A percentile compares a stretch with the other conserved stretches of the same genome.
These are phyloP conservation scores for Cryptomeria japonica DNA, from an alignment of 75 land plant genomes.

Conservation along the genomic window DNA sequence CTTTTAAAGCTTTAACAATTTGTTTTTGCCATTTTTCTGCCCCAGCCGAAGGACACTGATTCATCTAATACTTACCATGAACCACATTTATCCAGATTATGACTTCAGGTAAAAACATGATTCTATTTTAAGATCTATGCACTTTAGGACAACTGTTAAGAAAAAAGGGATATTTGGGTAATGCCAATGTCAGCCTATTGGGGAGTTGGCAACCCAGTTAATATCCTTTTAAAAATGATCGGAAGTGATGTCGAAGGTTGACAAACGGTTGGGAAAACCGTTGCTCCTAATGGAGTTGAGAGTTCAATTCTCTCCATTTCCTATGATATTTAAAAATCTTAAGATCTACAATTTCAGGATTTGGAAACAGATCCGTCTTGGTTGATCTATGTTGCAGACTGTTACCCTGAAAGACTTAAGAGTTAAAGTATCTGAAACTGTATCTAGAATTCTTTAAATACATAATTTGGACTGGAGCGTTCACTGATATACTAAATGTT, in stretches of 20 bases:
- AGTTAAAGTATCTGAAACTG: neutral
- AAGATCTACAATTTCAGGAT: neutral
- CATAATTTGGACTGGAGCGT: neutral
- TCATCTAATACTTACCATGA: constrained; percentile 69
- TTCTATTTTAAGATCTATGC: neutral
- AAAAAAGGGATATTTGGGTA: constrained; percentile 55
- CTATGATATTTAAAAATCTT: constrained; percentile 17
- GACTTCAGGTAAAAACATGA: constrained; percentile 73
- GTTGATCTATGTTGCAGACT: constrained; percentile 6
- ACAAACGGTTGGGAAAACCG: constrained; percentile 60
- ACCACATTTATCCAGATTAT: constrained; percentile 88
- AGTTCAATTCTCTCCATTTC: constrained; percentile 98
- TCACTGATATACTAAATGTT: neutral
- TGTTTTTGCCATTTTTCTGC: neutral
- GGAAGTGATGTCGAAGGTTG: constrained; percentile 89
- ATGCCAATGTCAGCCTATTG: constrained; percentile 60
- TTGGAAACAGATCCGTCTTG: neutral
- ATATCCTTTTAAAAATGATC: constrained; percentile 17
- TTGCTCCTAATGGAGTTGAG: constrained; percentile 78
- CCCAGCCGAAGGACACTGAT: constrained; percentile 80
- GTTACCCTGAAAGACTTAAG: neutral
- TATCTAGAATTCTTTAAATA: neutral
- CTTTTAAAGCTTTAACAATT: neutral
- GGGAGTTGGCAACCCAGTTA: constrained; percentile 65
- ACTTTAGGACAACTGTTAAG: neutral